Percentiles rank a stretch among this genome's conserved stretches.
Evolutionary conservation across 768 basidiomycete genomes (phyloP).

Genomic region (Fistulinella prunicolor): DNA sequence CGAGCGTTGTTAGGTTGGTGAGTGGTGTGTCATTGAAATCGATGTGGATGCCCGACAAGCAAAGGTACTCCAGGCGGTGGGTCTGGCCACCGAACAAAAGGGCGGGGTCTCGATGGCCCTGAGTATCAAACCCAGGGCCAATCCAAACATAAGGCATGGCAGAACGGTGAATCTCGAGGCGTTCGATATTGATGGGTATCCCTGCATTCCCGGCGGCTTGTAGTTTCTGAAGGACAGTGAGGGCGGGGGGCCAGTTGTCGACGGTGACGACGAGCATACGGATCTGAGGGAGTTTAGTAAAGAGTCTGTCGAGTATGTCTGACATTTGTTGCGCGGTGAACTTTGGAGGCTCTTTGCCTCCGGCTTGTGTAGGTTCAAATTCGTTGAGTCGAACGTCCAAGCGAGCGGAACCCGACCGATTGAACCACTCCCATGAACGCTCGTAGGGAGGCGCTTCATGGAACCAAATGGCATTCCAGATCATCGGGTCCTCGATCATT

Average conservation of each 20-base stretch:
- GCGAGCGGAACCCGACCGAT: slow-evolving; percentile 51
- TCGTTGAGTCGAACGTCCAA: slow-evolving; percentile 65
- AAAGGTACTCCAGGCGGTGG: slow-evolving; percentile 47
- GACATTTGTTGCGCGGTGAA: slow-evolving; percentile 45
- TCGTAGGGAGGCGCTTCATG: slow-evolving; percentile 47
- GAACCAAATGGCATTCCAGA: slow-evolving; percentile 71
- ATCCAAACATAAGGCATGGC: slow-evolving; percentile 47
- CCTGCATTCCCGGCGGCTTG: slow-evolving; percentile 33
- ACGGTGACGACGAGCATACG: slow-evolving; percentile 58
- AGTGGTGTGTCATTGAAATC: slow-evolving; percentile 53
- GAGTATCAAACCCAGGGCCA: slow-evolving; percentile 40
- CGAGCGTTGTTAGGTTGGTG: slow-evolving; percentile 57
- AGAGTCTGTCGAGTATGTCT: slow-evolving; percentile 47
- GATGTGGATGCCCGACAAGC: slow-evolving; percentile 57
- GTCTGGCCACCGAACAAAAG: slow-evolving; percentile 52
- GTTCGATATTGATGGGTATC: slow-evolving; percentile 47
- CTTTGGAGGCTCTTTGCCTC: slow-evolving; percentile 27
- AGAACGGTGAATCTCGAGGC: slow-evolving; percentile 62
- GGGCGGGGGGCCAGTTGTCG: slow-evolving; percentile 52
- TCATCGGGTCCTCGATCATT: slow-evolving; percentile 45
- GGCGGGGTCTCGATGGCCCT: slow-evolving; percentile 31
- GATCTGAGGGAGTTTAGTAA: slow-evolving; percentile 53
- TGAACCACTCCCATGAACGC: slow-evolving; percentile 54
- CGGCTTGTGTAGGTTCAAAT: slow-evolving; percentile 19
- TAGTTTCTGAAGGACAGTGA: slow-evolving; percentile 51